Evolutionary conservation across 768 basidiomycete species (phyloP), one percentile per base, ranked within the genome.

Genomic region (Neoboletus subvelutipes): DNA sequence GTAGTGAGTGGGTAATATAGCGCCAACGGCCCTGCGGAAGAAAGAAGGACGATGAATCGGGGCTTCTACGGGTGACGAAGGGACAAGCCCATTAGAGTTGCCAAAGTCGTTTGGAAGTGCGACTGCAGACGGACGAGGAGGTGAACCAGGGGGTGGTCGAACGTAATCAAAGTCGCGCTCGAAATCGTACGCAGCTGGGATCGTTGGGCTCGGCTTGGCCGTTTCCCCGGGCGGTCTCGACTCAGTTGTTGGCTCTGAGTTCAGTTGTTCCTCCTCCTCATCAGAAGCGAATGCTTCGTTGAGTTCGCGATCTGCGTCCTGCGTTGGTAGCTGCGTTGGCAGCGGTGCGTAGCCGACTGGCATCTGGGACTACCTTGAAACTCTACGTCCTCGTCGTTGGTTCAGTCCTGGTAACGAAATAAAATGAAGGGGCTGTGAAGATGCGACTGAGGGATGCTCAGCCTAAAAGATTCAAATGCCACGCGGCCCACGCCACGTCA

Each of bases 61-160:
- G 15, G 57, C 48, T 33, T 57, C 62, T 31, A 78, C 65, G 48
- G 85, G 79, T 0, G 79, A 75, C 0, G 77, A 73, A 20, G 89
- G 84, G 1, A 90, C 63, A 8, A 76, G 64, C 11, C 86, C 89
- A 55, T 91, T 91, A 26, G 86, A 82, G 71, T 91, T 92, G 47
- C 90, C 88, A 58, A 75, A 78, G 65, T 84, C 79, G 63, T 88
- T 88, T 2, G 87, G 86, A 20, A 83, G 75, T 7, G 87, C 86
- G 48, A 71, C 58, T 0, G 81, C 62, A 7, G 87, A 80, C 0
- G 80, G 83, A 1, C 75, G 71, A 1, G 90, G 89, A 1, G 91
- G 90, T 0, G 88, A 89, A 39, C 90, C 90, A 5, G 91, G 89
- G 1, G 91, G 91, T 1, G 90, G 89, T 37, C 76, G 78, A 61